These are phyloP conservation scores for Eimeria falciformis DNA, from an alignment of 169 alveolate species.

Conservation along the genomic window DNA sequence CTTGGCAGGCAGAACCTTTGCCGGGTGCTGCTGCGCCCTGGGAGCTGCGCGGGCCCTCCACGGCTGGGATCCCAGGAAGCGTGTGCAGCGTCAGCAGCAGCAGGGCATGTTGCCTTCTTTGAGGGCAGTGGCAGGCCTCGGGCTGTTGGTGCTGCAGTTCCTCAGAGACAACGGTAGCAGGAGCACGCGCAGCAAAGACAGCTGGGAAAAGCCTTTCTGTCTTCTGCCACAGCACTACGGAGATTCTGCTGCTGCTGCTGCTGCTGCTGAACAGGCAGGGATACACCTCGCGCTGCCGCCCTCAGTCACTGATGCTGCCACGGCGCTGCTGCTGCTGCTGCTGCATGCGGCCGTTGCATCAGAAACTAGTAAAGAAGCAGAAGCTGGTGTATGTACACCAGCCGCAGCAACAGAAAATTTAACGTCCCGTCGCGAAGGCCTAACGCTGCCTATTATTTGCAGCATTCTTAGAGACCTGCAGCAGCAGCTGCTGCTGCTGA, in stretches of 20 bases:
- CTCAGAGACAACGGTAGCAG: neutral
- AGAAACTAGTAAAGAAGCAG: conserved; percentile 16
- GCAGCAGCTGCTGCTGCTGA: conserved; percentile 64
- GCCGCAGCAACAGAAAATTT: neutral
- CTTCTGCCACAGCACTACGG: conserved; percentile 50
- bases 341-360: conserved; percentile 61
- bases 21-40: conserved; percentile 59
- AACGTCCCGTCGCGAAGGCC: neutral
- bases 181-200: conserved; percentile 29
- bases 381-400: neutral
- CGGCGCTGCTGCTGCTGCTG: conserved; percentile 62
- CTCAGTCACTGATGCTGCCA: conserved; percentile 50
- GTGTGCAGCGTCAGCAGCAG: conserved; percentile 58
- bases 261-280: conserved; percentile 1
- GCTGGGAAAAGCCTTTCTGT: neutral
- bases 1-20: conserved; percentile 49
- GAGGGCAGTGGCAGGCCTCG: conserved; percentile 34
- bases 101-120: neutral
- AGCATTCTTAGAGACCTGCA: conserved; percentile 9
- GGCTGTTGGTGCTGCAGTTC: conserved; percentile 39
- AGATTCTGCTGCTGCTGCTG: neutral
- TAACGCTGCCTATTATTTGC: neutral
- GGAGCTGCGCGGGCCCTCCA: conserved; percentile 40
- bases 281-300: conserved; percentile 13
- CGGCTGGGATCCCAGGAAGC: neutral